These are phyloP conservation scores for Zancudomyces culisetae DNA, from an alignment of 371 early-diverging fungal species.

Conservation along the genomic window DNA sequence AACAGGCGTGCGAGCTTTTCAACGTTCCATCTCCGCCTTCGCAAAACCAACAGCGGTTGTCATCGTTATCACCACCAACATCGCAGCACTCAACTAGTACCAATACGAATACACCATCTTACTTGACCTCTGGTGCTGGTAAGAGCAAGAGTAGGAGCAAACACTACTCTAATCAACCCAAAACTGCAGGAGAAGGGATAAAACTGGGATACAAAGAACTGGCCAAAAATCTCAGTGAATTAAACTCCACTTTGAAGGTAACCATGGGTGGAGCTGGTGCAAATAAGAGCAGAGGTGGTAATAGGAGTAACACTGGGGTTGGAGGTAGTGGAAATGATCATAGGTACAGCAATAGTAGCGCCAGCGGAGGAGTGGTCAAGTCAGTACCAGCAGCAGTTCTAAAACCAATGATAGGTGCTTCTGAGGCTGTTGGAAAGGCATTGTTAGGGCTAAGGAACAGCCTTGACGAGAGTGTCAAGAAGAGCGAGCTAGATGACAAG, in stretches of 20 bases:
- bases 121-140: not conserved
- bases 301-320: not conserved
- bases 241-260: slow-evolving; percentile 59
- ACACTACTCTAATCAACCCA: slow-evolving; percentile 55
- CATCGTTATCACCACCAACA: not conserved
- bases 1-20: slow-evolving; percentile 73
- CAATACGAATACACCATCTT: not conserved
- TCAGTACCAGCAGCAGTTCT: slow-evolving; percentile 90
- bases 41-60: not conserved
- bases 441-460: slow-evolving; percentile 75
- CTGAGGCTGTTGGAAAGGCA: slow-evolving; percentile 82
- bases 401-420: slow-evolving; percentile 87
- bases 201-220: slow-evolving; percentile 60
- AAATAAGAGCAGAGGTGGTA: not conserved
- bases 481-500: slow-evolving; percentile 58
- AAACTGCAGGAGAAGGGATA: slow-evolving; percentile 67
- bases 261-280: slow-evolving; percentile 5
- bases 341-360: slow-evolving; percentile 4
- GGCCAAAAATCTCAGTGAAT: slow-evolving; percentile 50
- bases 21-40: slow-evolving; percentile 5
- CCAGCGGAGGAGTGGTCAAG: slow-evolving; percentile 43
- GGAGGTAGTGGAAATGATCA: not conserved
- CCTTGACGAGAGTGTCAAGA: slow-evolving; percentile 64
- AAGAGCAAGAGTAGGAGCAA: slow-evolving; percentile 29
- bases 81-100: slow-evolving; percentile 9